Evolutionary conservation across 2,329 filamentous ascomycete genomes (phyloP), one percentile per base, ranked within the genome.

Genomic region (Colletotrichum cuscutae): DNA sequence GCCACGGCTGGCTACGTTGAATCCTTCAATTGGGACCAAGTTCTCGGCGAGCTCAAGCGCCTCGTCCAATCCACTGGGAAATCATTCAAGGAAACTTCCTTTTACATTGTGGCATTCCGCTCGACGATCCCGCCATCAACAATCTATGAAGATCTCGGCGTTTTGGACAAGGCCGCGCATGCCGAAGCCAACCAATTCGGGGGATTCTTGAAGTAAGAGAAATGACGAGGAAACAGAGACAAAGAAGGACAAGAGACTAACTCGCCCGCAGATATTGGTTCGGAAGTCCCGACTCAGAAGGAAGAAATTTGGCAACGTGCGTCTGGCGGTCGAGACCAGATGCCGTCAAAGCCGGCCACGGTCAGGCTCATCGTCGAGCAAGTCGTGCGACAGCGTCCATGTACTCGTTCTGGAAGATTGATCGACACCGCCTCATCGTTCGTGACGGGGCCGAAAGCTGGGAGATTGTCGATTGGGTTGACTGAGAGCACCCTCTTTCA

Each of bases 31-130:
- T 97, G 94, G 91, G 74, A 80, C 3, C 83, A 89, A 54, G 87
- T 95, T 15, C 84, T 97, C 12, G 82, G 84, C 4, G 84, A 88
- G 37, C 82, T 97, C 64, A 86, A 83, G 69, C 78, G 84, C 1
- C 84, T 95, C 3, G 83, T 86, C 12, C 76, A 77, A 3, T 80
- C 83, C 9, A 86, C 81, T 7, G 80, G 87, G 13, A 82, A 82
- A 6, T 82, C 88, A 75, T 96, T 93, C 90, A 88, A 85, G 66
- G 84, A 87, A 72, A 88, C 87, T 62, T 87, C 85, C 32, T 97
- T 96, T 84, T 97, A 96, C 82, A 91, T 97, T 68, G 95, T 98
- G 53, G 92, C 92, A 5, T 98, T 98, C 82, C 89, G 94, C 19
- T 96, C 93, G 6, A 89, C 87, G 75, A 89, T 98, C 68, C 90